Base-by-base conservation (phyloP, 306 rosid genomes). In the Vicia villosa region DNA sequence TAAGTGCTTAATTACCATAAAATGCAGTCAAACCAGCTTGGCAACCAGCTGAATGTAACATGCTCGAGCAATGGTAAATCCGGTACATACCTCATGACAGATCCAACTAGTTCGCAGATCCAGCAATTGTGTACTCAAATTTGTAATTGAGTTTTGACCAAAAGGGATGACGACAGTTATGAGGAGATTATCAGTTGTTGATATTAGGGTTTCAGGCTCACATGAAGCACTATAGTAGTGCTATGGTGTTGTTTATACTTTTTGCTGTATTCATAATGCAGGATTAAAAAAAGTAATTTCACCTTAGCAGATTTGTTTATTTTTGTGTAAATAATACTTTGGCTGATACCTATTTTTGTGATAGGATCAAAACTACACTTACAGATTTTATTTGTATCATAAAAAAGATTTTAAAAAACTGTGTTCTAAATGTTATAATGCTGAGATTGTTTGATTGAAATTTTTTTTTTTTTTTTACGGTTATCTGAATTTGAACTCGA, bases 21-120 rank as follows among this genome's bases (percentile, higher is more conserved):
- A 80, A 63, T 76, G 83, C 98, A 93, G 98, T 70, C 96, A 52
- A 77, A 37, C 79, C 96, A 90, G 79, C 54, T 77, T 10, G 97
- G 91, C 28, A 81, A 80, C 80, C 94, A 93, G 86, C 73, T 83
- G 69, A 86, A 70, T 36, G 40, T 93, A 40, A 93, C 97, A 17
- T 93, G 98, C 87, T 85, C 96, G 5, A 88, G 76, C 82, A 93
- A 82, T 71, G 96, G 95, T 19, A 90, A 84, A 67, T 82, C 83
- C 13, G 65, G 59, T 30, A 59, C 60, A 38, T 88, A 90, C 77
- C 13, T 24, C 2, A 24, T 78, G 60, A 57, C 74, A 51, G 73
- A 86, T 77, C 87, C 90, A 34, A 68, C 83, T 64, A 75, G 51
- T 78, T 83, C 98, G n/a, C 69, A 82, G 83, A 88, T 93, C 42